These are phyloP conservation scores for Trichosporon sp. DNA, from an alignment of 1,284 basidiomycete genomes.

Conservation along the genomic window DNA sequence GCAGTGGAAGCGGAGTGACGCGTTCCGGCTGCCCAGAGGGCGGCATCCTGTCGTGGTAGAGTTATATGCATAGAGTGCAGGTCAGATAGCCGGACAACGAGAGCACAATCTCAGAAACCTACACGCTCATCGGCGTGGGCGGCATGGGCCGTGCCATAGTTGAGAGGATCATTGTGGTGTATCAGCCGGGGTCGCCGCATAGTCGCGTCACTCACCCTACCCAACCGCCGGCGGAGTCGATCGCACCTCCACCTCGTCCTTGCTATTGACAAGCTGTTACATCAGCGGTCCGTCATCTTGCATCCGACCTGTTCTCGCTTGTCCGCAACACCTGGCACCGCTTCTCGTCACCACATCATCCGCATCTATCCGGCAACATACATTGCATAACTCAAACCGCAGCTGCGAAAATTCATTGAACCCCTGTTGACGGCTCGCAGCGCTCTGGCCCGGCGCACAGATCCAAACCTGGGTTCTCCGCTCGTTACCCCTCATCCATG, in stretches of 20 bases:
- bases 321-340: background rate
- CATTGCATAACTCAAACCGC: background rate
- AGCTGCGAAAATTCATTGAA: background rate
- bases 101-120: no score
- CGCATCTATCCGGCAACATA: background rate
- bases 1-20: constrained; percentile 70
- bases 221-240: background rate
- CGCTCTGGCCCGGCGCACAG: constrained; percentile 5
- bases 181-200: background rate
- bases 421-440: constrained; percentile 2
- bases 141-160: no score
- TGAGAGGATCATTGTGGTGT: background rate
- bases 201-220: background rate
- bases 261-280: background rate
- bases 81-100: no score
- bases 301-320: background rate
- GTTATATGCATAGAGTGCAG: background rate
- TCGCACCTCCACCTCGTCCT: background rate
- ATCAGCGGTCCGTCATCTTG: background rate
- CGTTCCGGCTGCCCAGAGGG: constrained; percentile 22
- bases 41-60: constrained; percentile 34
- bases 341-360: background rate
- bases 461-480: constrained; percentile 1
- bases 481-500: constrained; percentile 5
- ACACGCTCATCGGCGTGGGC: no score